A percentile compares a stretch with the other conserved stretches of the same genome.
These are phyloP conservation scores for Saccharomycopsis hybrid DNA, from an alignment of 1,139 yeast genomes.

Conservation along the genomic window DNA sequence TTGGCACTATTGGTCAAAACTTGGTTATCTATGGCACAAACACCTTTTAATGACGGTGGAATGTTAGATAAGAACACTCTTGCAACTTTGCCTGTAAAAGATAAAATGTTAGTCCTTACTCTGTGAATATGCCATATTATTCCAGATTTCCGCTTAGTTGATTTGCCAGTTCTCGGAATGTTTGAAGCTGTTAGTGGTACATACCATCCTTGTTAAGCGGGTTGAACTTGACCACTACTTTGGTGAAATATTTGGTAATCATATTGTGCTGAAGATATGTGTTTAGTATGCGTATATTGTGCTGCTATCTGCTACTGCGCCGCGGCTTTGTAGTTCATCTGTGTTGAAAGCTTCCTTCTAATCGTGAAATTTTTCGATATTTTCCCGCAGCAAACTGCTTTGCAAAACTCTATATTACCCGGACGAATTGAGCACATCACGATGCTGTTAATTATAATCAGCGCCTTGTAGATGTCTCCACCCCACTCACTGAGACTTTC, in stretches of 20 bases:
- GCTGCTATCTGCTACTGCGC: background rate
- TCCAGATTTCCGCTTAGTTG: too few relatives aligned
- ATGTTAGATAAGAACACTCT: conserved; percentile 74
- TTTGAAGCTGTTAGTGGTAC: background rate
- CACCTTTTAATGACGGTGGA: conserved; percentile 58
- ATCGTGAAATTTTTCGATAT: too few relatives aligned
- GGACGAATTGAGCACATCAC: too few relatives aligned
- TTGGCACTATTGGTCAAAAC: conserved; percentile 38
- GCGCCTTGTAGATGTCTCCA: too few relatives aligned
- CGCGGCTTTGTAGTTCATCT: too few relatives aligned
- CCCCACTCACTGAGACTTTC: background rate
- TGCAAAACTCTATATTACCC: too few relatives aligned
- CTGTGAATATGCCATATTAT: background rate
- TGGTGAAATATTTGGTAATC: conserved; percentile 82
- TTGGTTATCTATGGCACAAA: conserved; percentile 46
- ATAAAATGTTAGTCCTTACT: too few relatives aligned
- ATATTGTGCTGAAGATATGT: conserved; percentile 30
- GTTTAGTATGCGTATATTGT: background rate
- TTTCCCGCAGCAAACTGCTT: too few relatives aligned
- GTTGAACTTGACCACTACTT: conserved; percentile 70
- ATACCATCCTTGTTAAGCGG: conserved; percentile 63
- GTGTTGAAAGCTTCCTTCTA: too few relatives aligned
- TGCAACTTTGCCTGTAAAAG: conserved; percentile 45
- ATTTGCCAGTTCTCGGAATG: too few relatives aligned
- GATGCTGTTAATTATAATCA: too few relatives aligned